Conservation (phyloP, 176 grass and related monocot species). For the Paspalum notatum region DNA sequence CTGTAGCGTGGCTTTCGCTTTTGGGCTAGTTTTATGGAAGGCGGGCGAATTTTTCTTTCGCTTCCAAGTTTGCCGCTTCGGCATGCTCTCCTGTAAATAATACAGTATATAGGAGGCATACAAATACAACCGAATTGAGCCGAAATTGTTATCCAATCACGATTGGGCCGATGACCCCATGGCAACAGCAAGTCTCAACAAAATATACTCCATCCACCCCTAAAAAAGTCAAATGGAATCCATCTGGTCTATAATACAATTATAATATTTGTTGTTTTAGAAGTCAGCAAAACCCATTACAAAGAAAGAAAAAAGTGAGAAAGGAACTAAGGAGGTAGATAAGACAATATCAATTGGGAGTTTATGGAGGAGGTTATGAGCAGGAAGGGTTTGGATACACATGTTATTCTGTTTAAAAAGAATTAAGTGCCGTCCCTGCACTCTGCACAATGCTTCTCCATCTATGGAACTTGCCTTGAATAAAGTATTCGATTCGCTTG, state of each 20-base stretch:
- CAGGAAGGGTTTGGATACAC: too few species aligned
- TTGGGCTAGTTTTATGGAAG: not conserved
- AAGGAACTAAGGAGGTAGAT: too few species aligned
- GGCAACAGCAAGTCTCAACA: not conserved
- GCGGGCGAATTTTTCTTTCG: not conserved
- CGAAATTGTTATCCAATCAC: not conserved
- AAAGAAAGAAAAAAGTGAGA: too few species aligned
- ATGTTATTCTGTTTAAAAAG: too few species aligned
- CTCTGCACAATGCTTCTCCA: too few species aligned
- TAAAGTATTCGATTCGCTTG: not conserved
- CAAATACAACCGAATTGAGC: constrained; percentile 6
- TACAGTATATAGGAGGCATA: not conserved
- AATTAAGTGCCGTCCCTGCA: too few species aligned
- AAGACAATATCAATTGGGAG: too few species aligned
- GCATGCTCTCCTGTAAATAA: constrained; percentile 34
- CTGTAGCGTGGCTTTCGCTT: not conserved
- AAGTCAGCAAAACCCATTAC: too few species aligned
- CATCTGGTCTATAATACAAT: too few species aligned
- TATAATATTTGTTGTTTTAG: too few species aligned
- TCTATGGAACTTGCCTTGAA: not conserved
- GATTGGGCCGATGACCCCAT: not conserved
- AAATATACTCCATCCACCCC: not conserved
- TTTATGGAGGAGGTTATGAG: too few species aligned
- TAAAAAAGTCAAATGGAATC: too few species aligned
- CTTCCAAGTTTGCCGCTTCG: constrained; percentile 1